Conservation (phyloP, 805 yeast genomes). For the Maudiozyma pseudohumilis region DNA sequence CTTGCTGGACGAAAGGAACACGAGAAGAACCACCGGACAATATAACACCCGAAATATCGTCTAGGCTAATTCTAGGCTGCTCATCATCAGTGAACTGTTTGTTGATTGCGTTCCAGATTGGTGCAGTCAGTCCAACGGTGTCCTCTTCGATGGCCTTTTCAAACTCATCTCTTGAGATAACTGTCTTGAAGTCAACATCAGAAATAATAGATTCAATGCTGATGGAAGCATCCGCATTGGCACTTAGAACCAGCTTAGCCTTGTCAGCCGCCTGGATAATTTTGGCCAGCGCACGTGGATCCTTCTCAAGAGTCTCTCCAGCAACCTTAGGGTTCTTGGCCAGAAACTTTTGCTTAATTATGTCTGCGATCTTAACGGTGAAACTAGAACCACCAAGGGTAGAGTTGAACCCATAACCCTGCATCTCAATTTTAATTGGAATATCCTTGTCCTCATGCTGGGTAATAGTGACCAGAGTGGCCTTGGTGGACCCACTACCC, state of each 20-base stretch:
- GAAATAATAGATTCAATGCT: slow-evolving; percentile 65
- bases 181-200: slow-evolving; percentile 63
- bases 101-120: slow-evolving; percentile 44
- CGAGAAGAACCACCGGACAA: slow-evolving; percentile 87
- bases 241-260: slow-evolving; percentile 78
- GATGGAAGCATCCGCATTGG: slow-evolving; percentile 70
- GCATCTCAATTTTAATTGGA: slow-evolving; percentile 45
- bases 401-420: slow-evolving; percentile 62
- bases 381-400: slow-evolving; percentile 66
- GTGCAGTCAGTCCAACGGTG: slow-evolving; percentile 36
- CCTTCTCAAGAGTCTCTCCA: slow-evolving; percentile 32
- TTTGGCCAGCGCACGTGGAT: slow-evolving; percentile 53
- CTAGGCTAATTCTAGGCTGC: slow-evolving; percentile 21
- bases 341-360: slow-evolving; percentile 52
- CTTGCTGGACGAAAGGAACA: slow-evolving; percentile 75
- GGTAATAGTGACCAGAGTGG: slow-evolving; percentile 62
- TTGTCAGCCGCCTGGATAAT: slow-evolving; percentile 80
- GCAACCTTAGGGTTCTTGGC: slow-evolving; percentile 33
- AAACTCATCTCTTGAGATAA: slow-evolving; percentile 69
- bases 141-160: slow-evolving; percentile 38
- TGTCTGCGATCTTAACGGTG: slow-evolving; percentile 52
- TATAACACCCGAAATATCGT: slow-evolving; percentile 53
- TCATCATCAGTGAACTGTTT: slow-evolving; percentile 22
- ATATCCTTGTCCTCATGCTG: slow-evolving; percentile 35
- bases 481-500: slow-evolving; percentile 88